Conservation (phyloP, 257 asterid genomes). For the Linaria vulgaris region DNA sequence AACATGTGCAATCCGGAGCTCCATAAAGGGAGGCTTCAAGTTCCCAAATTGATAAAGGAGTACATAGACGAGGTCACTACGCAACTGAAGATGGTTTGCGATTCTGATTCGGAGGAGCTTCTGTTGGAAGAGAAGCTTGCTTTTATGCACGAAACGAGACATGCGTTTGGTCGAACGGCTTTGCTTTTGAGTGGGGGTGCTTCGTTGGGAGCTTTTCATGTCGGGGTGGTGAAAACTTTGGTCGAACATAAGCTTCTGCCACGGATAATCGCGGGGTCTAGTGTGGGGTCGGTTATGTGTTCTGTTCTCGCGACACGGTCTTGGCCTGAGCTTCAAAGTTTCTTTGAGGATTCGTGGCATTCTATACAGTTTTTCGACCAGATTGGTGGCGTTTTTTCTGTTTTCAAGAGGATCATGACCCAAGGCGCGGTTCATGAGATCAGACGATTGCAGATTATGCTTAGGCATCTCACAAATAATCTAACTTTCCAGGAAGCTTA, state of each 20-base stretch:
- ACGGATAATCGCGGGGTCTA: constrained; percentile 89
- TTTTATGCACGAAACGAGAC: constrained; percentile 94
- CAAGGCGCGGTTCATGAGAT: constrained; percentile 94
- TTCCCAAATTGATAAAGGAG: constrained; percentile 84
- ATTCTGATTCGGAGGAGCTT: constrained; percentile 87
- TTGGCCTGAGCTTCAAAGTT: constrained; percentile 96
- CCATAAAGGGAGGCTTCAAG: constrained; percentile 85
- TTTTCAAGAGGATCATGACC: constrained; percentile 78
- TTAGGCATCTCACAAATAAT: constrained; percentile 83
- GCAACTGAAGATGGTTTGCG: constrained; percentile 88
- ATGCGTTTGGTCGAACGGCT: constrained; percentile 95
- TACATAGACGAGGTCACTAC: constrained; percentile 90
- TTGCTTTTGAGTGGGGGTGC: constrained; percentile 95
- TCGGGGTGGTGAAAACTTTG: constrained; percentile 85
- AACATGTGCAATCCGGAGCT: constrained; percentile 97
- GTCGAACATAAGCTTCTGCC: constrained; percentile 93
- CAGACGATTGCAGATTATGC: constrained; percentile 74
- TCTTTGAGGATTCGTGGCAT: constrained; percentile 92
- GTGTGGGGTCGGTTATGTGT: constrained; percentile 94
- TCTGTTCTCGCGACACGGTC: constrained; percentile 85
- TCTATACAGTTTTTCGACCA: constrained; percentile 81
- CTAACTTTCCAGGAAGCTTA: constrained; percentile 97
- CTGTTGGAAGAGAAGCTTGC: constrained; percentile 90
- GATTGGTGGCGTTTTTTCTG: constrained; percentile 75
- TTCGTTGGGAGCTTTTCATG: constrained; percentile 89